phyloP scores from a whole-genome alignment of 1,284 basidiomycete species.

The Stereum hirsutum region DNA sequence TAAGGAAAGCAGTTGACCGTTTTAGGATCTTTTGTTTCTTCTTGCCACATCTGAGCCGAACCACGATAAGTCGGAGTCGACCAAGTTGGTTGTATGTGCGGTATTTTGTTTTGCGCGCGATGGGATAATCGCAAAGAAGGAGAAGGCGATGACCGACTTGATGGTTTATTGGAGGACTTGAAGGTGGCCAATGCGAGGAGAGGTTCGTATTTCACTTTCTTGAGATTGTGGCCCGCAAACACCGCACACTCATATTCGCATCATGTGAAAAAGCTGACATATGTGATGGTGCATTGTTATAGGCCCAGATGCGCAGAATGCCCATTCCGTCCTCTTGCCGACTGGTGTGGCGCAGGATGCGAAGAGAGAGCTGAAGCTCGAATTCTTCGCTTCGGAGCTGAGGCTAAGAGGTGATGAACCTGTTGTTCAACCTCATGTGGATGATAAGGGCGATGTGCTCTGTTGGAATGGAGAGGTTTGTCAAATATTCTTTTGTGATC shows the following conservation, averaged over 20 bases:
- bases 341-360: constrained; percentile 4
- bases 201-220: constrained; percentile 33
- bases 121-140: too few relatives aligned
- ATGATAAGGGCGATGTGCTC: constrained; percentile 47
- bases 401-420: constrained; percentile 59
- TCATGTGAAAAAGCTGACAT: not conserved
- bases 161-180: too few relatives aligned
- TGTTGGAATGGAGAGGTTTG: constrained; percentile 90
- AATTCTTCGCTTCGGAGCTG: constrained; percentile 74
- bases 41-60: too few relatives aligned
- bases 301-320: constrained; percentile 58
- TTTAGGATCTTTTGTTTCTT: too few relatives aligned
- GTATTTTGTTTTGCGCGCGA: constrained; percentile 24
- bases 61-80: too few relatives aligned
- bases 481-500: constrained; percentile 7
- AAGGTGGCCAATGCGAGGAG: constrained; percentile 37
- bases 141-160: too few relatives aligned
- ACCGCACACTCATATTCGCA: too few relatives aligned
- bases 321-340: constrained; percentile 9
- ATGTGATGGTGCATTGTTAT: not conserved
- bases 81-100: constrained; percentile 46
- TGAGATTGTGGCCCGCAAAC: not conserved
- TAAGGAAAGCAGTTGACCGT: too few relatives aligned
- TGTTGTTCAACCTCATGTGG: constrained; percentile 66
- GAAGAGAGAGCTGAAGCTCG: constrained; percentile 19